Evolutionary conservation across 192 early-diverging fungal genomes (phyloP).

Genomic region (Chytriomyces sp.): DNA sequence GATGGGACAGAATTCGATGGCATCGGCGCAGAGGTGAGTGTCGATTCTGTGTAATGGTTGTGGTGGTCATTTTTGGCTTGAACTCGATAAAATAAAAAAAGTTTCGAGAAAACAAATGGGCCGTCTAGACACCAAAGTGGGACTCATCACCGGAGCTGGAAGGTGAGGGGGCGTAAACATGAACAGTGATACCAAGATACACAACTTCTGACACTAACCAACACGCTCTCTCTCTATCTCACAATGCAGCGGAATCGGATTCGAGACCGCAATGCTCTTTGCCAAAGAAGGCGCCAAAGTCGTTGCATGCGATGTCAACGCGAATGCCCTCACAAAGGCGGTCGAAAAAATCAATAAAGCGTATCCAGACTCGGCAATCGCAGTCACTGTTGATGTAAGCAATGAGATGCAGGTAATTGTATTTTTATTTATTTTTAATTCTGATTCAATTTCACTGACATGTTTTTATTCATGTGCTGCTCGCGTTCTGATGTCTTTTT

Average conservation of each 20-base stretch:
- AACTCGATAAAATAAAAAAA: neutral
- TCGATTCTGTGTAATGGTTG: constrained; percentile 45
- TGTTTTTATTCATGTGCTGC: neutral
- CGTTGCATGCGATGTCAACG: constrained; percentile 79
- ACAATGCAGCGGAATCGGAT: constrained; percentile 74
- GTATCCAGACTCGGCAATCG: constrained; percentile 56
- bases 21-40: constrained; percentile 58
- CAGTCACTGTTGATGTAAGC: constrained; percentile 72
- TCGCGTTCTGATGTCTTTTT: neutral
- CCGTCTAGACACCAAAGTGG: constrained; percentile 73
- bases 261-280: constrained; percentile 75
- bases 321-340: constrained; percentile 57
- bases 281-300: constrained; percentile 80
- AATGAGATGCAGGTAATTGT: constrained; percentile 73
- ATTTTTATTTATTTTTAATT: neutral
- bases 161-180: constrained; percentile 61
- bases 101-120: constrained; percentile 32
- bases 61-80: neutral
- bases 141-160: constrained; percentile 81
- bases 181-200: neutral
- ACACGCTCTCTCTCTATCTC: neutral
- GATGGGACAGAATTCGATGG: constrained; percentile 60
- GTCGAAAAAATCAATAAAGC: constrained; percentile 59
- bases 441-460: neutral
- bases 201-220: neutral